A percentile compares a stretch with the other conserved stretches of the same genome.
phyloP scores from a whole-genome alignment of 768 basidiomycete species.

The Boletus pseudo-olivaceus region DNA sequence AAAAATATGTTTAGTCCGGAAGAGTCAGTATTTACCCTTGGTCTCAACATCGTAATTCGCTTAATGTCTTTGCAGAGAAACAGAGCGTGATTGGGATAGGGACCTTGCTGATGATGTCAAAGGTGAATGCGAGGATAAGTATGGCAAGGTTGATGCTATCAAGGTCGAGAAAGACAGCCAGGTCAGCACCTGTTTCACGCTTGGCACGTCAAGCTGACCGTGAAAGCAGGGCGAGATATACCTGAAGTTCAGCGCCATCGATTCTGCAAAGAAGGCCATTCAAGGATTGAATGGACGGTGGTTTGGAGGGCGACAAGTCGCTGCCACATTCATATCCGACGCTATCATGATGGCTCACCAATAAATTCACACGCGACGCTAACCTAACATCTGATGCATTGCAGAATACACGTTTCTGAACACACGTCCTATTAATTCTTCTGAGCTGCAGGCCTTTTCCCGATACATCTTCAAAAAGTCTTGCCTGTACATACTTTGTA shows the following conservation, averaged over 20 bases:
- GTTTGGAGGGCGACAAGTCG: conserved; percentile 91
- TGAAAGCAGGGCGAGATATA: conserved; percentile 87
- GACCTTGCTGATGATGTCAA: conserved; percentile 97
- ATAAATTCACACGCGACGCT: conserved; percentile 35
- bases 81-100: conserved; percentile 93
- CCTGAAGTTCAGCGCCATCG: conserved; percentile 81
- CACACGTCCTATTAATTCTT: conserved; percentile 28
- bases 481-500: conserved; percentile 32
- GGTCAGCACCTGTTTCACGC: conserved; percentile 44
- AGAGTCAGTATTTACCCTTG: conserved; percentile 55
- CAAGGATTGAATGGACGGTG: conserved; percentile 93
- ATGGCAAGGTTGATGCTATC: conserved; percentile 82
- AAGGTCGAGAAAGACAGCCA: conserved; percentile 93
- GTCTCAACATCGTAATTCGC: not conserved
- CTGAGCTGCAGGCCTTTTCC: conserved; percentile 30
- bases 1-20: conserved; percentile 99
- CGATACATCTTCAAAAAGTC: conserved; percentile 29
- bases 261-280: conserved; percentile 78
- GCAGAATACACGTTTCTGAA: conserved; percentile 25
- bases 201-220: conserved; percentile 8
- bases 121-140: conserved; percentile 88
- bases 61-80: conserved; percentile 59
- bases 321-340: conserved; percentile 86
- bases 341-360: conserved; percentile 92
- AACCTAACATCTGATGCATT: conserved; percentile 28